Evolutionary conservation across 371 early-diverging fungal genomes (phyloP).

Genomic region (Mortierella sp.): DNA sequence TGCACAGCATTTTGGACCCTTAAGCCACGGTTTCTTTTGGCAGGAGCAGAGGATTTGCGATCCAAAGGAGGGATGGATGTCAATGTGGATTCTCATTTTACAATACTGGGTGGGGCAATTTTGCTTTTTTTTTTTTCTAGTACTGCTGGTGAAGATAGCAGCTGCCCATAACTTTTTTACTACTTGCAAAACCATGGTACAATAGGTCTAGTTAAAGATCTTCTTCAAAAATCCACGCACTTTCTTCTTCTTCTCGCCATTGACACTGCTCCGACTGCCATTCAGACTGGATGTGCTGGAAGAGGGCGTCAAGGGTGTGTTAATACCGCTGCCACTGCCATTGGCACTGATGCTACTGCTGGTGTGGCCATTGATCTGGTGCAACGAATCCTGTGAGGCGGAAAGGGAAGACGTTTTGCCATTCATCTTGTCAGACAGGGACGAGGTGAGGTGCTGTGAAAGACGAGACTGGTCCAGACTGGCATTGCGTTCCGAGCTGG

Average conservation of each 20-base stretch:
- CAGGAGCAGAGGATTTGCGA: no score
- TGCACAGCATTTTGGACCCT: no score
- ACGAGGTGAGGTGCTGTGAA: conserved; percentile 17
- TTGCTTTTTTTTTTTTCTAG: no score
- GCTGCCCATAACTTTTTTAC: no score
- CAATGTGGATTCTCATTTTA: no score
- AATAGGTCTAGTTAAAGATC: conserved; percentile 29
- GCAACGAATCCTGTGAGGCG: conserved; percentile 23
- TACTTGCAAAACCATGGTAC: no score
- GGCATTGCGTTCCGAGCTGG: conserved; percentile 18
- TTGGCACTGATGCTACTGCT: background rate
- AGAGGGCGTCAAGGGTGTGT: conserved; percentile 11
- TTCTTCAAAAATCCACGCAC: conserved; percentile 51
- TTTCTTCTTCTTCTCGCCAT: conserved; percentile 46
- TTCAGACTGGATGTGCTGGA: conserved; percentile 18
- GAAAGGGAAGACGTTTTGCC: conserved; percentile 16
- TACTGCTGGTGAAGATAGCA: no score
- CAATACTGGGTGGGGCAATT: no score
- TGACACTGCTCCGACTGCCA: conserved; percentile 22
- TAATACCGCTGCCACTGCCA: background rate
- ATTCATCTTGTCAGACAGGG: conserved; percentile 3
- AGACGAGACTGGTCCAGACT: conserved; percentile 33
- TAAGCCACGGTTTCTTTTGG: no score
- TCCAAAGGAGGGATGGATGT: no score
- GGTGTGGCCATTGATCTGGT: conserved; percentile 4